These are phyloP conservation scores for Blechomonas ayalai DNA, from an alignment of 208 protist species.

Conservation along the genomic window DNA sequence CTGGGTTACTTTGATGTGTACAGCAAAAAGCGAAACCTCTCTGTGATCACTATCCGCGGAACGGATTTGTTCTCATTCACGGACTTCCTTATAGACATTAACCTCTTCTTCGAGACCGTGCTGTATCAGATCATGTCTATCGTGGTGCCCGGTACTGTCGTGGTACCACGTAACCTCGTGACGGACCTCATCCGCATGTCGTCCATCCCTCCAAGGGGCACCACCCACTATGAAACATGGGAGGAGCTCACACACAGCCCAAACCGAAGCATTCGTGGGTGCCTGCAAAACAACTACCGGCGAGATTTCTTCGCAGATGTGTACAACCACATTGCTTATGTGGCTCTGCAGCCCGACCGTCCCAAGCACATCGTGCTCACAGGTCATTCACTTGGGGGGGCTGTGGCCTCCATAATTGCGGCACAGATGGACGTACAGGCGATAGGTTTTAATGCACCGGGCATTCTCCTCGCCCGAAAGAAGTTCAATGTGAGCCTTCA, in stretches of 20 bases:
- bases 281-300: slow-evolving; percentile 67
- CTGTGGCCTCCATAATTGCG: slow-evolving; percentile 62
- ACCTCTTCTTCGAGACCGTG: slow-evolving; percentile 69
- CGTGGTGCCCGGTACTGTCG: slow-evolving; percentile 39
- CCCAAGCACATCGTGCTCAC: slow-evolving; percentile 48
- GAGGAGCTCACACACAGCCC: slow-evolving; percentile 14
- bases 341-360: slow-evolving; percentile 3
- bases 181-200: slow-evolving; percentile 41
- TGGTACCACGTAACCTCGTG: slow-evolving; percentile 57
- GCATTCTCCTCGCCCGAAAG: slow-evolving; percentile 47
- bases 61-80: slow-evolving; percentile 65
- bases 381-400: slow-evolving; percentile 76
- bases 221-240: slow-evolving; percentile 16
- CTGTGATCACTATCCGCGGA: slow-evolving; percentile 62
- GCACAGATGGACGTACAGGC: slow-evolving; percentile 50
- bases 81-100: slow-evolving; percentile 73
- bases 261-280: slow-evolving; percentile 40
- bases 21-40: slow-evolving; percentile 41
- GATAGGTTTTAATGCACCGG: slow-evolving; percentile 63
- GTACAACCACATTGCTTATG: slow-evolving; percentile 62
- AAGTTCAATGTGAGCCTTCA: slow-evolving; percentile 36
- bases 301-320: slow-evolving; percentile 72
- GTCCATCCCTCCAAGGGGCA: slow-evolving; percentile 28
- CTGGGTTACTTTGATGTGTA: slow-evolving; percentile 68
- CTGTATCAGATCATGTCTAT: slow-evolving; percentile 65